These are phyloP conservation scores for Lepidium africanum DNA, from an alignment of 345 rosid species.

Conservation along the genomic window DNA sequence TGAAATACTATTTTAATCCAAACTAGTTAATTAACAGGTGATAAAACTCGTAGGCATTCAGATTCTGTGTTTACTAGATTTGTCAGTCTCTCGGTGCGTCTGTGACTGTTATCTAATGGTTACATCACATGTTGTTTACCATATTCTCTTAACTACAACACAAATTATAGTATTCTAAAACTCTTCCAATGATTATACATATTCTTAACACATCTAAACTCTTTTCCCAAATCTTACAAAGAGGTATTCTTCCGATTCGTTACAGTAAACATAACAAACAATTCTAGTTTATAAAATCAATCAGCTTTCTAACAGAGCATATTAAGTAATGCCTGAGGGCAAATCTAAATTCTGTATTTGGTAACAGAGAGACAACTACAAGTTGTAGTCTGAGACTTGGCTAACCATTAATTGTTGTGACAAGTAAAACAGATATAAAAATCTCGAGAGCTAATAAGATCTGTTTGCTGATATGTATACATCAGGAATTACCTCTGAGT, in stretches of 20 bases:
- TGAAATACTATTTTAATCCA: no score
- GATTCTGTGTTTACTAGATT: not conserved
- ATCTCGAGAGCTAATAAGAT: not conserved
- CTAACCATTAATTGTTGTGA: not conserved
- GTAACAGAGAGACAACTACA: not conserved
- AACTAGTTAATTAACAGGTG: no score
- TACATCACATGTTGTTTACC: not conserved
- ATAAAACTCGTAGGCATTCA: no score
- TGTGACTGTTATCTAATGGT: not conserved
- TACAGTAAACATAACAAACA: not conserved
- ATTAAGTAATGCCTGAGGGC: not conserved
- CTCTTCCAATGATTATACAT: not conserved
- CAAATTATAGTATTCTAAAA: not conserved
- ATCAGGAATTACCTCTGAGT: not conserved
- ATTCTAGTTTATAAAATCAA: not conserved
- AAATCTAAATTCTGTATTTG: not conserved
- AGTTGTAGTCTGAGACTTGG: not conserved
- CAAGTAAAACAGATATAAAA: conserved; percentile 3
- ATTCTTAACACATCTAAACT: not conserved
- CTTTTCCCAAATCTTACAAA: not conserved
- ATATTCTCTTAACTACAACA: not conserved
- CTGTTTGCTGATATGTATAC: conserved; percentile 1
- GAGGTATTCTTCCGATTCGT: not conserved
- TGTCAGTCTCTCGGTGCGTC: not conserved
- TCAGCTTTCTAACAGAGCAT: not conserved